These are phyloP conservation scores for Aureobasidium lini DNA, from an alignment of 2,329 filamentous ascomycete species.

Conservation along the genomic window DNA sequence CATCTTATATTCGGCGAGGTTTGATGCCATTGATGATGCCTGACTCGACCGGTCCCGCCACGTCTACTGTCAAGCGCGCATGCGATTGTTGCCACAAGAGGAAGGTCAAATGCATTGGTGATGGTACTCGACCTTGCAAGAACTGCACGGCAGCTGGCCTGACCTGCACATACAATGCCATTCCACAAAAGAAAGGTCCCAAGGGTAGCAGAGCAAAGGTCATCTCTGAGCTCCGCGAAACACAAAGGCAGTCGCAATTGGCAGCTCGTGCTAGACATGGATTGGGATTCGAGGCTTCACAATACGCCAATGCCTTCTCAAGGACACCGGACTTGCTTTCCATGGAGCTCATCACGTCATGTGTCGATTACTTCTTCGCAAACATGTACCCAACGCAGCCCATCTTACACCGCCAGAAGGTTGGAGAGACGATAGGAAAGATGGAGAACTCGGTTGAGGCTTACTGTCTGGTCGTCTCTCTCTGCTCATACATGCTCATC, in stretches of 20 bases:
- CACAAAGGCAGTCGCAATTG: conserved; percentile 38
- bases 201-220: conserved; percentile 57
- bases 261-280: conserved; percentile 30
- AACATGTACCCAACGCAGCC: conserved; percentile 60
- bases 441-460: conserved; percentile 48
- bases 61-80: conserved; percentile 23
- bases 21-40: conserved; percentile 17
- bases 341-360: conserved; percentile 43
- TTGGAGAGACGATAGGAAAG: conserved; percentile 47
- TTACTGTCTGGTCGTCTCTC: conserved; percentile 48
- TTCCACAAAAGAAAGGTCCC: conserved; percentile 57
- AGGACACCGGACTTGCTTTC: conserved; percentile 43
- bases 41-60: conserved; percentile 11
- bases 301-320: conserved; percentile 35
- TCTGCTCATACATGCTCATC: conserved; percentile 45
- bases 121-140: conserved; percentile 48
- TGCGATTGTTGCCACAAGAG: conserved; percentile 33
- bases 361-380: conserved; percentile 54
- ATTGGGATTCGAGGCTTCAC: conserved; percentile 34
- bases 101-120: conserved; percentile 46
- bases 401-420: conserved; percentile 44
- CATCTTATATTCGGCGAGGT: not conserved
- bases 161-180: conserved; percentile 57
- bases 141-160: conserved; percentile 53
- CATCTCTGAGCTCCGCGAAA: conserved; percentile 54